Percentiles rank a stretch among this genome's conserved stretches.
Conservation (phyloP, 73 alveolate genomes). For the Symbiodinium natans region DNA sequence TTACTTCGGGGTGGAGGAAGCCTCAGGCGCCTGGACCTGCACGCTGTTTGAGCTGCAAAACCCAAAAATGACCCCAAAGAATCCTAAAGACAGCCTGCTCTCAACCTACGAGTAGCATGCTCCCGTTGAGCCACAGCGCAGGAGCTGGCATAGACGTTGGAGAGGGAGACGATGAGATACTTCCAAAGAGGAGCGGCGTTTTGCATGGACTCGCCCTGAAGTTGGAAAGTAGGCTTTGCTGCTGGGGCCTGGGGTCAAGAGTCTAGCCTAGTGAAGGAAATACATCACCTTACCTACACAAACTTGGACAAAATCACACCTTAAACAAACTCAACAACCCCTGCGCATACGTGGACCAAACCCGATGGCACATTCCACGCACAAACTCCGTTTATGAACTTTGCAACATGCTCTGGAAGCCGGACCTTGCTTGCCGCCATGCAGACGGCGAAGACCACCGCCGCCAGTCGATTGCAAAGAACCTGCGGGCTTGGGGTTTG, state of each 20-base stretch:
- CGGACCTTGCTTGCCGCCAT: constrained; percentile 21
- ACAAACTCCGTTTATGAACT: too few relatives aligned
- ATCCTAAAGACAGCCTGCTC: too few relatives aligned
- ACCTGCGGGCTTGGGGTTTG: neutral
- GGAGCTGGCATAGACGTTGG: constrained; percentile 92
- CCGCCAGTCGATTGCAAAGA: constrained; percentile 84
- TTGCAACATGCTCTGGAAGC: too few relatives aligned
- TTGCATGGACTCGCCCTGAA: neutral
- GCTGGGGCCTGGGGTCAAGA: neutral
- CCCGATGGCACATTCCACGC: too few relatives aligned
- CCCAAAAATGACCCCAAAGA: too few relatives aligned
- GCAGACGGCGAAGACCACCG: constrained; percentile 57
- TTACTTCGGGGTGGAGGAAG: too few relatives aligned
- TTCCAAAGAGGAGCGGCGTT: constrained; percentile 31
- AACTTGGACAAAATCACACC: neutral
- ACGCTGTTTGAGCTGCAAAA: too few relatives aligned
- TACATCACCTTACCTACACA: neutral
- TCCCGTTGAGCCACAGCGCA: constrained; percentile 30
- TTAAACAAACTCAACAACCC: neutral
- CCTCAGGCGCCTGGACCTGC: too few relatives aligned
- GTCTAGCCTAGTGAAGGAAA: neutral
- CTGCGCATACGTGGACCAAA: neutral
- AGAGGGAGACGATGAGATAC: constrained; percentile 71
- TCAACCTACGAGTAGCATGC: too few relatives aligned
- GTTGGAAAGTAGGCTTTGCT: neutral